Percentiles rank a stretch among this genome's conserved stretches.
Conservation (phyloP, 2,329 filamentous ascomycete genomes). For the Aspergillus fumigatiaffinis region DNA sequence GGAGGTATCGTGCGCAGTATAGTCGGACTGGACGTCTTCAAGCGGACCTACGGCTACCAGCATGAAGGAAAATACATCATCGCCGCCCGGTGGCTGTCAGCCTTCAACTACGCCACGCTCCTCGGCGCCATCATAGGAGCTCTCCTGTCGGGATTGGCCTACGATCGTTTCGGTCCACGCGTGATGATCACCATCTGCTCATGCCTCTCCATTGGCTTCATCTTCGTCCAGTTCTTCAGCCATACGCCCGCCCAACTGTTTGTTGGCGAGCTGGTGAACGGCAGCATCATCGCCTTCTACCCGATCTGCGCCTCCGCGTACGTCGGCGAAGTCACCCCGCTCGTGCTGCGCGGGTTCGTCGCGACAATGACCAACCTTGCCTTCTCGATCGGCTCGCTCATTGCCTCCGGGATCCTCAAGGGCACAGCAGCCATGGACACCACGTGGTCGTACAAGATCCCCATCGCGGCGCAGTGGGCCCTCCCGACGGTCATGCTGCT, state of each 20-base stretch:
- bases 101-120: slow-evolving; percentile 25
- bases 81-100: slow-evolving; percentile 23
- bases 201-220: slow-evolving; percentile 41
- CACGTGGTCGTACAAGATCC: slow-evolving; percentile 21
- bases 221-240: slow-evolving; percentile 63
- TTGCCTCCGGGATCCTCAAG: slow-evolving; percentile 28
- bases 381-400: slow-evolving; percentile 30
- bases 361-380: slow-evolving; percentile 28
- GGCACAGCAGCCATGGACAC: slow-evolving; percentile 16
- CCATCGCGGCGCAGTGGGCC: slow-evolving; percentile 24
- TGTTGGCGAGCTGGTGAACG: slow-evolving; percentile 59
- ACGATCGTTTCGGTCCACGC: slow-evolving; percentile 27
- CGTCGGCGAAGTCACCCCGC: slow-evolving; percentile 27
- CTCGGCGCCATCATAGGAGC: slow-evolving; percentile 25
- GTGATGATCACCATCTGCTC: slow-evolving; percentile 23
- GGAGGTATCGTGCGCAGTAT: slow-evolving; percentile 23
- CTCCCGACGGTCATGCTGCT: slow-evolving; percentile 20
- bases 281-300: slow-evolving; percentile 59
- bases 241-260: slow-evolving; percentile 53
- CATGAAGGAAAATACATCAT: slow-evolving; percentile 21
- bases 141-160: slow-evolving; percentile 19
- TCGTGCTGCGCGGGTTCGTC: slow-evolving; percentile 27
- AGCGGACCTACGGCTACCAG: slow-evolving; percentile 25
- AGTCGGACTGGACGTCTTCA: slow-evolving; percentile 25
- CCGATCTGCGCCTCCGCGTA: slow-evolving; percentile 50